phyloP scores from a whole-genome alignment of 2,329 filamentous ascomycete genomes.

The Rhinocladiella mackenziei region DNA sequence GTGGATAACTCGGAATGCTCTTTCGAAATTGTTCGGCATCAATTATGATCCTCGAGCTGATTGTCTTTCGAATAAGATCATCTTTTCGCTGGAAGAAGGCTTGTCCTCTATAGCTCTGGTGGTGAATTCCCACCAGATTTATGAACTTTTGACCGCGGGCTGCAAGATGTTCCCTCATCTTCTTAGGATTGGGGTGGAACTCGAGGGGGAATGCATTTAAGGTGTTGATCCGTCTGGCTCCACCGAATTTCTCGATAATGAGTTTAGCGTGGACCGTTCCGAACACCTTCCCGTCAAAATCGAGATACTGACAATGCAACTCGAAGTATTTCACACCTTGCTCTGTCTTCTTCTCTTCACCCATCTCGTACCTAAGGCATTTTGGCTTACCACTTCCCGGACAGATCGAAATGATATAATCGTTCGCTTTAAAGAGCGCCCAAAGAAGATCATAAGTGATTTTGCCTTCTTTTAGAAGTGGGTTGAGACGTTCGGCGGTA shows the following conservation, averaged over 20 bases:
- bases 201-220: constrained; percentile 34
- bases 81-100: constrained; percentile 35
- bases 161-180: constrained; percentile 30
- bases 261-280: constrained; percentile 30
- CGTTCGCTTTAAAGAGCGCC: no score
- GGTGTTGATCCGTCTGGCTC: constrained; percentile 31
- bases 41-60: constrained; percentile 32
- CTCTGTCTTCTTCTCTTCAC: constrained; percentile 27
- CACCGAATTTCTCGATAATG: constrained; percentile 30
- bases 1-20: constrained; percentile 29
- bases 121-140: constrained; percentile 29
- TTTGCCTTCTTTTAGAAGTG: no score
- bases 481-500: no score
- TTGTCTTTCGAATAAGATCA: constrained; percentile 18
- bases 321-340: constrained; percentile 28
- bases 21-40: constrained; percentile 31
- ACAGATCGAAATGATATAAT: constrained; percentile 17
- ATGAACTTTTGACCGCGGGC: constrained; percentile 33
- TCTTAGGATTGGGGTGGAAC: constrained; percentile 27
- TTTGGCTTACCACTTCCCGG: constrained; percentile 10
- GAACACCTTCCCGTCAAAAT: constrained; percentile 33
- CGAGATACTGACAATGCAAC: constrained; percentile 31
- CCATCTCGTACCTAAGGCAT: constrained; percentile 27
- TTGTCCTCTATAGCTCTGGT: constrained; percentile 34
- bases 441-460: no score